Evolutionary conservation across 306 rosid genomes (phyloP).

Genomic region (Castanea mollissima): DNA sequence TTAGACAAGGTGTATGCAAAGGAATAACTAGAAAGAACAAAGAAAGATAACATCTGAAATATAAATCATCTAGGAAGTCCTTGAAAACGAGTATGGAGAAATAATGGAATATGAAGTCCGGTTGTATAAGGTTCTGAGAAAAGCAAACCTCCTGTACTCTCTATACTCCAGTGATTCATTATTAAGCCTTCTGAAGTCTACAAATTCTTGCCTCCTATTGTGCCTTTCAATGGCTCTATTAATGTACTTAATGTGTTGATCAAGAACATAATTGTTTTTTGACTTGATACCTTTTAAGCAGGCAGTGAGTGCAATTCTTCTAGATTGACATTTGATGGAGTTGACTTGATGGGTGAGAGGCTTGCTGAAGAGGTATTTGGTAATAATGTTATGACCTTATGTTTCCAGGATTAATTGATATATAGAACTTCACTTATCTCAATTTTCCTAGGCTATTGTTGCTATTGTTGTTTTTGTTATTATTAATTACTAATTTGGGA

Average conservation of each 20-base stretch:
- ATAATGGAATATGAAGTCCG: too few relatives aligned
- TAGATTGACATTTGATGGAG: conserved; percentile 86
- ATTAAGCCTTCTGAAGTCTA: not conserved
- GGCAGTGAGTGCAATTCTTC: conserved; percentile 92
- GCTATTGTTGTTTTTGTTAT: not conserved
- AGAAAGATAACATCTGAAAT: too few relatives aligned
- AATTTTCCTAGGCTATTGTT: not conserved
- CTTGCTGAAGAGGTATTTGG: conserved; percentile 89
- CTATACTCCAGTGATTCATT: not conserved
- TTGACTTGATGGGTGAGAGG: conserved; percentile 91
- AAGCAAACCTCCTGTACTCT: not conserved
- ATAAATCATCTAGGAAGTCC: too few relatives aligned
- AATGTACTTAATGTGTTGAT: not conserved
- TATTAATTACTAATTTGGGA: not conserved
- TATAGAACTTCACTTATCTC: not conserved
- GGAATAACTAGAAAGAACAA: too few relatives aligned
- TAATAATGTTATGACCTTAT: conserved; percentile 24
- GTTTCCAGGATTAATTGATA: not conserved
- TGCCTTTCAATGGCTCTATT: not conserved
- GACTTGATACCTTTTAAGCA: conserved; percentile 41
- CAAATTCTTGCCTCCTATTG: not conserved
- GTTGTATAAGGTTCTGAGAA: too few relatives aligned
- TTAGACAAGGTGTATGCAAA: too few relatives aligned
- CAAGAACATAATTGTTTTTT: conserved; percentile 12
- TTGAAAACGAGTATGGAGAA: too few relatives aligned